Evolutionary conservation across 345 rosid genomes (phyloP).

Genomic region (Melastoma malabathricum): DNA sequence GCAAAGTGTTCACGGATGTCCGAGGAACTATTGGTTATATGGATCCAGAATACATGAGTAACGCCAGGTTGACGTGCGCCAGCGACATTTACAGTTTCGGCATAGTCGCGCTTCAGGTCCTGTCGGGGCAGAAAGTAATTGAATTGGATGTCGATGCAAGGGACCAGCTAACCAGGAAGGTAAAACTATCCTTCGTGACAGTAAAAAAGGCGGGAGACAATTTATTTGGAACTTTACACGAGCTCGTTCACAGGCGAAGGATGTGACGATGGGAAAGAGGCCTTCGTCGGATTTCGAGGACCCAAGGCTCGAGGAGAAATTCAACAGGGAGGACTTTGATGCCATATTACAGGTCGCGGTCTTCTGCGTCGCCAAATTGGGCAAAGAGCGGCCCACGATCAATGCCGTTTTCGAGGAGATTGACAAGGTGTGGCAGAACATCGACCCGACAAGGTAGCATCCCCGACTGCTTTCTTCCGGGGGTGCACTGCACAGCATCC

Average conservation of each 20-base stretch:
- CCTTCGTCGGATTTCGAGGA: conserved; percentile 37
- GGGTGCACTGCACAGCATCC: no score
- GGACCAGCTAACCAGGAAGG: conserved; percentile 59
- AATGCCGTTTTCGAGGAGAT: conserved; percentile 32
- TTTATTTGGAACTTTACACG: background rate
- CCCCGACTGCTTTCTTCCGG: conserved; percentile 11
- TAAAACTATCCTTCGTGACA: conserved; percentile 2
- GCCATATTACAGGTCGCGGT: conserved; percentile 37
- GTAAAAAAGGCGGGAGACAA: background rate
- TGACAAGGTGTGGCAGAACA: conserved; percentile 35
- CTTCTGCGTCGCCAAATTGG: conserved; percentile 34
- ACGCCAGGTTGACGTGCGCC: conserved; percentile 48
- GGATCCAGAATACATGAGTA: conserved; percentile 70
- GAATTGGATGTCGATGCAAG: conserved; percentile 49
- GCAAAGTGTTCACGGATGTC: conserved; percentile 62
- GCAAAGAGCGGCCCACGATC: conserved; percentile 43
- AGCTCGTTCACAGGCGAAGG: conserved; percentile 26
- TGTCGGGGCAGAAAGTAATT: conserved; percentile 51
- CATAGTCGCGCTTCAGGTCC: conserved; percentile 45
- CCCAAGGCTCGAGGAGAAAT: conserved; percentile 21
- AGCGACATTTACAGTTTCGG: conserved; percentile 66
- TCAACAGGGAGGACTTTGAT: conserved; percentile 27
- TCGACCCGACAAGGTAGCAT: conserved; percentile 7
- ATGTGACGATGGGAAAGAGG: conserved; percentile 29
- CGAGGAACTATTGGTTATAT: conserved; percentile 65